Conservation (phyloP, 495 filamentous ascomycete genomes). For the Amorphotheca resinae region DNA sequence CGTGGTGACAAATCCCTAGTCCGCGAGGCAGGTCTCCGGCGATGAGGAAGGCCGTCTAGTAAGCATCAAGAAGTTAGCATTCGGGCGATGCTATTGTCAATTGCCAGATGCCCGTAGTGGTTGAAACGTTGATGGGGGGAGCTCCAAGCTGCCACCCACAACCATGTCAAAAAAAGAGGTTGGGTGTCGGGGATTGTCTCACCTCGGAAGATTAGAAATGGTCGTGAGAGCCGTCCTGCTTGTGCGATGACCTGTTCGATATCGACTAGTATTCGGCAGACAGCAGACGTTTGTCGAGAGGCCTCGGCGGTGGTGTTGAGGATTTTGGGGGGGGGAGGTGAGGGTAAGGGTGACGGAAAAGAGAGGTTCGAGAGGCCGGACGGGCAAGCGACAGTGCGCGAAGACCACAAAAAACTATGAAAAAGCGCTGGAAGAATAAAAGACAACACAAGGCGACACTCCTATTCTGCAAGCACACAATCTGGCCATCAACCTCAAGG, state of each 20-base stretch:
- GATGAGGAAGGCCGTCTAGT: constrained; percentile 4
- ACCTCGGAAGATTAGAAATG: constrained; percentile 15
- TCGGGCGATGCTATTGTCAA: constrained; percentile 3
- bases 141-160: constrained; percentile 7
- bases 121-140: not conserved
- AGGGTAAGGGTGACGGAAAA: not conserved
- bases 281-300: no score
- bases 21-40: constrained; percentile 1
- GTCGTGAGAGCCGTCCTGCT: not conserved
- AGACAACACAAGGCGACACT: constrained; percentile 6
- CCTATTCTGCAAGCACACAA: not conserved
- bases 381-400: constrained; percentile 13
- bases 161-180: constrained; percentile 8
- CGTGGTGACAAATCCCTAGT: constrained; percentile 5
- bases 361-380: constrained; percentile 7
- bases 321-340: constrained; percentile 2
- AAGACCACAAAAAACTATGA: constrained; percentile 9
- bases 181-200: constrained; percentile 11
- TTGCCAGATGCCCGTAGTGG: not conserved
- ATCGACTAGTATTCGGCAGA: no score
- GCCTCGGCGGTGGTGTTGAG: not conserved
- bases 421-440: constrained; percentile 19
- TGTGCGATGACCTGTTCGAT: no score
- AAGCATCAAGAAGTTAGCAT: constrained; percentile 6
- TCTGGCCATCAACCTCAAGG: constrained; percentile 17